Evolutionary conservation across 495 filamentous ascomycete genomes (phyloP).

Genomic region (Letharia columbiana): DNA sequence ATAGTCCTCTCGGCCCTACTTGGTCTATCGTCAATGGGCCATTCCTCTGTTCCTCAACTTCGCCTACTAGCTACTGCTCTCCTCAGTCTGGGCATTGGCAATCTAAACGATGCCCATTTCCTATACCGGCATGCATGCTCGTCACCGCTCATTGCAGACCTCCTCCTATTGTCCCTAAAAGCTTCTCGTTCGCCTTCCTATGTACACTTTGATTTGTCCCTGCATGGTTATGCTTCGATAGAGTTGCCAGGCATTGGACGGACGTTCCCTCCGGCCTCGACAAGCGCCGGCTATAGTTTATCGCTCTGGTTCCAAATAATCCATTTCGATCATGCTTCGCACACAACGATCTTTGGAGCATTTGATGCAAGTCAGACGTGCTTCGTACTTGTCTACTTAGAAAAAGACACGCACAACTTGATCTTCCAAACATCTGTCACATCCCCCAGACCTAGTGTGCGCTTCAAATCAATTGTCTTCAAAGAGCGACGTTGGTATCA

Average conservation of each 20-base stretch:
- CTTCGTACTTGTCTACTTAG: constrained; percentile 87
- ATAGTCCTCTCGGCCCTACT: constrained; percentile 63
- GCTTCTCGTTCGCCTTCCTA: constrained; percentile 67
- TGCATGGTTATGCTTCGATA: constrained; percentile 78
- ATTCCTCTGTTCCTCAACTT: constrained; percentile 48
- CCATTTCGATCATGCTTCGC: constrained; percentile 70
- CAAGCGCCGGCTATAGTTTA: constrained; percentile 75
- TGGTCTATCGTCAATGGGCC: constrained; percentile 36
- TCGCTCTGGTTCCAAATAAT: constrained; percentile 82
- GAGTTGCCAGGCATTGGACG: constrained; percentile 77
- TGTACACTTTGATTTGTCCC: constrained; percentile 88
- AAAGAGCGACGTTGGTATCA: constrained; percentile 79
- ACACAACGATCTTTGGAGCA: constrained; percentile 92
- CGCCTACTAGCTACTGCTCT: constrained; percentile 50
- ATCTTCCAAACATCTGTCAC: constrained; percentile 94
- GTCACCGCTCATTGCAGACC: constrained; percentile 54
- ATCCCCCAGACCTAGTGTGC: constrained; percentile 75
- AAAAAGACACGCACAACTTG: constrained; percentile 89
- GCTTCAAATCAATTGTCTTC: constrained; percentile 79
- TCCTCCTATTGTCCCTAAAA: constrained; percentile 65
- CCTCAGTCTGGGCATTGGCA: constrained; percentile 61
- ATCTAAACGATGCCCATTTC: constrained; percentile 67
- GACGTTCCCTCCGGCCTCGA: constrained; percentile 66
- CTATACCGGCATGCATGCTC: constrained; percentile 59
- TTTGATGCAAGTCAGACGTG: constrained; percentile 90